Evolutionary conservation across 768 basidiomycete genomes (phyloP), one percentile per base, ranked within the genome.

Genomic region (Dentipellis sp.): DNA sequence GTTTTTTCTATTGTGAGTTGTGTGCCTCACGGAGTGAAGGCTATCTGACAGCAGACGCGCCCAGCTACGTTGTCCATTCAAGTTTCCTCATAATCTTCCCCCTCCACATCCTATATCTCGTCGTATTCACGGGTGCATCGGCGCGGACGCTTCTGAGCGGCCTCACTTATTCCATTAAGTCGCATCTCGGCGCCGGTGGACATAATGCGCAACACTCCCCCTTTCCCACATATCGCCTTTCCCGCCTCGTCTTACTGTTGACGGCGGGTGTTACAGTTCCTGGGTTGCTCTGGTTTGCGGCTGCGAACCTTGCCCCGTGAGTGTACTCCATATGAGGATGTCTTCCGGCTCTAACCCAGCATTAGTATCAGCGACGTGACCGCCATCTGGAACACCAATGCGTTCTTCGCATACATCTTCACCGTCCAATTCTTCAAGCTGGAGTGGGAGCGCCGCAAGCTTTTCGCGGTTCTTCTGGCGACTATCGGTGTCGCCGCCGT

Each of bases 361-460:
- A 35, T 14, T 59, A 91, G 92, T 21, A 75, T 92, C 23, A 86
- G 84, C 61, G 91, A 94, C 69, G 82, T 94, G 23, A 94, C 91
- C 35, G 69, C 72, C 0, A 58, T 93, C 23, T 92, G 89, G 83
- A 94, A 95, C 66, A 84, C 88, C 8, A 90, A 88, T 63, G 86
- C 90, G 0, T 94, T 97, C 73, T 94, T 92, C 68, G 88, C 90
- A 5, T 98, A 97, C 66, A 67, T 92, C 23, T 80, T 97, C 67
- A 80, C 85, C n/a, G 82, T 94, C 58, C 80, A 80, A 62, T 63
- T 92, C 2, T 83, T 85, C 58, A 72, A 77, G 19, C 71, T 81
- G 22, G 72, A 75, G 61, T 85, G 86, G 86, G 79, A 88, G 58
- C 60, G 76, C 14, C 73, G 79, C 47, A 84, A 80, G 45, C 70